Evolutionary conservation across 768 basidiomycete species (phyloP), one percentile per base, ranked within the genome.

Genomic region (Dioszegia crocea): DNA sequence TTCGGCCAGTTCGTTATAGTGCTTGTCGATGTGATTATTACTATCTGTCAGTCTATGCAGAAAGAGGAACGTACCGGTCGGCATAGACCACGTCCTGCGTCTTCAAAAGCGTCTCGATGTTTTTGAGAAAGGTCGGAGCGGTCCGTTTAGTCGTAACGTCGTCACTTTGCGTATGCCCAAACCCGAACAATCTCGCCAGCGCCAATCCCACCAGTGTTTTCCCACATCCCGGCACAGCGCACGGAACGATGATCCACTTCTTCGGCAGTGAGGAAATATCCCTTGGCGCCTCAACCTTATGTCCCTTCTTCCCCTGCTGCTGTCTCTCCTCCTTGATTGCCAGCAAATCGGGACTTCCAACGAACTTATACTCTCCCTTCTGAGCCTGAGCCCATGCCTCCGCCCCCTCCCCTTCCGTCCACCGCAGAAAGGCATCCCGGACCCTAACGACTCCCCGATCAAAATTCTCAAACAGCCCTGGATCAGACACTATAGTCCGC

Each of bases 91-190:
- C 84, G 59, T 88, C 82, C 49, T 88, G 79, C 0, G 73, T 80
- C 53, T 82, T 72, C 24, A 97, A 79, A 1, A 88, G 80, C 0
- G 79, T 71, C 14, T 78, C 69, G 38, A 96, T 88, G 59, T 89
- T 92, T 43, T 64, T 70, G 54, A 89, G 70, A 73, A 94, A 94
- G 2, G 73, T 61, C 0, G 85, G 81, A 0, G 81, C 90, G 1
- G 87, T 52, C 73, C 86, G 91, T 78, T 91, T 97, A 36, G 75
- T 82, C 39, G 81, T 79, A 3, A 97, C 82, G 69, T 98, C 90
- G 73, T 99, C 96, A 68, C 88, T 90, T 73, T 98, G 96, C 0
- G 89, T 91, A 73, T 98, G 96, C 0, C 83, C 91, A 60, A 91
- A 94, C 0, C 82, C 83, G 68, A 93, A 97, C 2, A 99, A 82